Evolutionary conservation across 192 early-diverging fungal genomes (phyloP).

Genomic region (Gorgonomyces haynaldii): DNA sequence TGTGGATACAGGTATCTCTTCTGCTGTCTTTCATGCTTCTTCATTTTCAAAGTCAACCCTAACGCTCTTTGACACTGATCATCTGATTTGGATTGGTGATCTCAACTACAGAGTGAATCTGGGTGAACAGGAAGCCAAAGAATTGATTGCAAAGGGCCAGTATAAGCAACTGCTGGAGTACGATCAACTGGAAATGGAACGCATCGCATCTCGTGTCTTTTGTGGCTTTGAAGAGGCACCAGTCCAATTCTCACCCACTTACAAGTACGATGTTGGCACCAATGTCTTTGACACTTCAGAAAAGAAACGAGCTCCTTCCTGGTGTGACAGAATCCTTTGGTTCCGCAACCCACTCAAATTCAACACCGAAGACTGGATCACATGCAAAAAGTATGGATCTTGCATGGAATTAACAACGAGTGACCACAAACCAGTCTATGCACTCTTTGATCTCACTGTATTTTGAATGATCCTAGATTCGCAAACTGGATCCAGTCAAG

Average conservation of each 20-base stretch:
- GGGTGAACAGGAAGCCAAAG: conserved; percentile 48
- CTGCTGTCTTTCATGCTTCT: neutral
- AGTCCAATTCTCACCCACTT: conserved; percentile 76
- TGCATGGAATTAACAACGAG: conserved; percentile 56
- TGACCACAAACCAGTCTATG: conserved; percentile 90
- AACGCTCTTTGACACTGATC: conserved; percentile 20
- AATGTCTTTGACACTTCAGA: conserved; percentile 67
- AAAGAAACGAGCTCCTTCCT: conserved; percentile 75
- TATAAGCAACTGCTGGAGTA: conserved; percentile 53
- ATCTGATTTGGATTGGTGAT: conserved; percentile 88
- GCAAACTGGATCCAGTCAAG: conserved; percentile 43
- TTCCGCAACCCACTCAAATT: conserved; percentile 40
- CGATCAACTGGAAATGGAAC: conserved; percentile 65
- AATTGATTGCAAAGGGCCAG: conserved; percentile 39
- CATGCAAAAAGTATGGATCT: conserved; percentile 39
- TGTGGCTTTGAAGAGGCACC: conserved; percentile 71
- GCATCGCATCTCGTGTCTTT: conserved; percentile 57
- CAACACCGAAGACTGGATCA: conserved; percentile 26
- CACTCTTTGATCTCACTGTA: conserved; percentile 53
- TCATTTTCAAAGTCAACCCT: neutral
- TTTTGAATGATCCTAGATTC: conserved; percentile 25
- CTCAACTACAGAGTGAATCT: conserved; percentile 84
- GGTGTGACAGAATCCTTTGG: conserved; percentile 92
- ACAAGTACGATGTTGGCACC: conserved; percentile 85
- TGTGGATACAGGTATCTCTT: neutral